These are phyloP conservation scores for Rubia yunnanensis DNA, from an alignment of 257 asterid species.

Conservation along the genomic window DNA sequence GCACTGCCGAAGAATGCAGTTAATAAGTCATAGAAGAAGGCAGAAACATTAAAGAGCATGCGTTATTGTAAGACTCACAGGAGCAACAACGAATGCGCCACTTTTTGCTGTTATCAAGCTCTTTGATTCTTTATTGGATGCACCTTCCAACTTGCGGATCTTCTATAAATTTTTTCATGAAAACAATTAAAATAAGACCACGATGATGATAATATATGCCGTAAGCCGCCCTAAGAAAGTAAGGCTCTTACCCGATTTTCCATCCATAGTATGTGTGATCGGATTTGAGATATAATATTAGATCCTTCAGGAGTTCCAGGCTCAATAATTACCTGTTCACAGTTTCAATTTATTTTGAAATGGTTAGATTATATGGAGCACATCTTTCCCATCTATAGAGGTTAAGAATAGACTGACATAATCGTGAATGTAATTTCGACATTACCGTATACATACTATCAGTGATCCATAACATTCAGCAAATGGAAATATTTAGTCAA, in stretches of 20 bases:
- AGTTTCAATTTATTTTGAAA: slow-evolving; percentile 1
- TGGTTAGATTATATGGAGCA: not conserved
- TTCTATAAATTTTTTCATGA: slow-evolving; percentile 37
- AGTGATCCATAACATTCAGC: not conserved
- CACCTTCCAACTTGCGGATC: slow-evolving; percentile 50
- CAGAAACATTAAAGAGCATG: not conserved
- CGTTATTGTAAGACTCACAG: slow-evolving; percentile 33
- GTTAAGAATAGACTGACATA: not conserved
- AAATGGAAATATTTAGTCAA: not conserved
- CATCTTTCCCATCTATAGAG: not conserved
- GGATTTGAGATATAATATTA: slow-evolving; percentile 80
- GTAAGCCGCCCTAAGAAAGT: slow-evolving; percentile 9
- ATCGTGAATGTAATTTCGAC: not conserved
- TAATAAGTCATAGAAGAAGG: slow-evolving; percentile 2
- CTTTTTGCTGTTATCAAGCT: slow-evolving; percentile 51
- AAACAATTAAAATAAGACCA: slow-evolving; percentile 2
- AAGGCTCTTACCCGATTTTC: slow-evolving; percentile 66
- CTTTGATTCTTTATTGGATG: slow-evolving; percentile 35
- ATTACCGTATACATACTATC: not conserved
- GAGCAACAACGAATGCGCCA: slow-evolving; percentile 89
- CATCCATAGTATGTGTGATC: slow-evolving; percentile 95
- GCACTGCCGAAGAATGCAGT: slow-evolving; percentile 70
- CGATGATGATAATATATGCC: not conserved
- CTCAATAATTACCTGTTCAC: slow-evolving; percentile 73
- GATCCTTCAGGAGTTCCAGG: slow-evolving; percentile 99